A percentile compares a stretch with the other conserved stretches of the same genome.
phyloP scores from a whole-genome alignment of 164 flowering plant genomes.

The Euptelea pleiosperma region DNA sequence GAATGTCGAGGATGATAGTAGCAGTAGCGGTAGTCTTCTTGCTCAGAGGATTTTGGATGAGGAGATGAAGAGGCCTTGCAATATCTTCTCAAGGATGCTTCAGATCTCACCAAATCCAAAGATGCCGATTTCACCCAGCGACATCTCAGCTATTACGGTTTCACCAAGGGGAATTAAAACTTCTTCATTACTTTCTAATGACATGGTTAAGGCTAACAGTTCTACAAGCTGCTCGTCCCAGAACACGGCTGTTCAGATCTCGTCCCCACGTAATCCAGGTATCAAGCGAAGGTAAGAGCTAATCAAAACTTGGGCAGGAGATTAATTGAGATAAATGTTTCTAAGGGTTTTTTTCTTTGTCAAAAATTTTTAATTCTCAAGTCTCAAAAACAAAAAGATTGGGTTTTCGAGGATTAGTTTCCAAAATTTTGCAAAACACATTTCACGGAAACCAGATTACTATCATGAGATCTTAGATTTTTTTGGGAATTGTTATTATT shows the following conservation, averaged over 20 bases:
- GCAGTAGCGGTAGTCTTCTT: constrained; percentile 7
- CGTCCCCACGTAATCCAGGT: constrained; percentile 73
- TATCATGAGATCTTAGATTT: background rate
- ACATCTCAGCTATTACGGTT: constrained; percentile 18
- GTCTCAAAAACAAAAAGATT: too few relatives aligned
- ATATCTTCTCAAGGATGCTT: constrained; percentile 61
- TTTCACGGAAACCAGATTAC: background rate
- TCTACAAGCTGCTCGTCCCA: constrained; percentile 26
- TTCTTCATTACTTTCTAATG: constrained; percentile 21
- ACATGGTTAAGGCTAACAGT: constrained; percentile 27
- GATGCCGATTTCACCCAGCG: constrained; percentile 26
- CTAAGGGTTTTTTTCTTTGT: too few relatives aligned
- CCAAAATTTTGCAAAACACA: background rate
- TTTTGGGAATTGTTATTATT: background rate
- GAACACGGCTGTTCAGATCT: constrained; percentile 70
- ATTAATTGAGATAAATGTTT: too few relatives aligned
- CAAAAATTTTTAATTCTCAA: too few relatives aligned
- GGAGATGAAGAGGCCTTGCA: constrained; percentile 35
- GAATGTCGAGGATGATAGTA: constrained; percentile 6
- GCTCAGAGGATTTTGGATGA: constrained; percentile 29
- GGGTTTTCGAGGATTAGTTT: too few relatives aligned
- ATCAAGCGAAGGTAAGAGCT: constrained; percentile 64
- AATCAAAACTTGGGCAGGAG: background rate
- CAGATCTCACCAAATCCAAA: constrained; percentile 62
- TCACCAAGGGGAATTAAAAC: constrained; percentile 28